Base-by-base conservation (phyloP, 2,329 filamentous ascomycete genomes). In the Botrytis sinoallii region DNA sequence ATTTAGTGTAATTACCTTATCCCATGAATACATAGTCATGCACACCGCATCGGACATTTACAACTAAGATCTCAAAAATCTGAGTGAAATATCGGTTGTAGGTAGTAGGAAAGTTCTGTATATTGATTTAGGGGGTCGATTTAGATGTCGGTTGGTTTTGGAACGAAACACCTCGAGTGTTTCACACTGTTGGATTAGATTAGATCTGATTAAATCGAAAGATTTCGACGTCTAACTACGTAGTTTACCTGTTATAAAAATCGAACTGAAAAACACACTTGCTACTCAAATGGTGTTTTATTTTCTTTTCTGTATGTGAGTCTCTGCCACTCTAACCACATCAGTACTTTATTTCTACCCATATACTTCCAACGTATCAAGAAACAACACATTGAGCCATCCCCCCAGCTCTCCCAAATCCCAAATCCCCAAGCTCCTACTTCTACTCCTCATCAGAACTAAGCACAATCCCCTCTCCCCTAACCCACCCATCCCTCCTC, bases 401-500 rank as follows among this genome's bases (percentile, higher is more conserved):
- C 3, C 40, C 25, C 12, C 7, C 4, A 5, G 46, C 20, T 52
- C 46, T 25, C 10, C 9, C 9, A 22, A 52, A 3, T 12, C 22
- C 40, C 40, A 38, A 38, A 38, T 38, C 7, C 35, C 18, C 22
- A 29, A 44, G 4, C 40, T 14, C 29, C 61, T 59, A 70, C 29
- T 70, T 40, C n/a, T 61, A 70, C 40, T 70, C 55, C 38, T 61
- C 55, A 70, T 63, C 68, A 42, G 22, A 35, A 70, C 55, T 40
- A 48, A 61, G 12, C 40, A 38, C 16, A 35, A 61, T 48, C 0
- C 25, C 68, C 29, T 48, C 55, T 0, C 8, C 29, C 3, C 40
- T n/a, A 1, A 38, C 55, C 52, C 38, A 44, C 0, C 40, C 55
- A 63, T 70, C 75, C 14, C 57, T 79, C 8, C 69, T 74, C 20